These are phyloP conservation scores for Talaromyces amestolkiae DNA, from an alignment of 2,329 filamentous ascomycete genomes.

Conservation along the genomic window DNA sequence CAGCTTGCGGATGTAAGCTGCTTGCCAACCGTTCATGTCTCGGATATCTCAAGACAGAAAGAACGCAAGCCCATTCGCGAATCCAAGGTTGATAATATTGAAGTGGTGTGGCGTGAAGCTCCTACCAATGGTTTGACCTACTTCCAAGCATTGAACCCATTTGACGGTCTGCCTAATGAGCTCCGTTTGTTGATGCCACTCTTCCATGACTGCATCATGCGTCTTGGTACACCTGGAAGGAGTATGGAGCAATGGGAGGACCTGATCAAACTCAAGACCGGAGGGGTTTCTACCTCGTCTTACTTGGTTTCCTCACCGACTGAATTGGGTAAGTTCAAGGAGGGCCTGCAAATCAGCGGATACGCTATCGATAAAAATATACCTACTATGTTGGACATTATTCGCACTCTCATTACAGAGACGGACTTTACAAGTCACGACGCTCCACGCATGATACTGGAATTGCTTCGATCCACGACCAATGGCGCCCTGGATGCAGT, in stretches of 20 bases:
- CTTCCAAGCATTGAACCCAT: slow-evolving; percentile 80
- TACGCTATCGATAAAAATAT: slow-evolving; percentile 89
- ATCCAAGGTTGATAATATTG: slow-evolving; percentile 58
- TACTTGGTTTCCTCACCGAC: slow-evolving; percentile 76
- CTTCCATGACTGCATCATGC: slow-evolving; percentile 90
- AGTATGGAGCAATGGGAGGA: slow-evolving; percentile 95
- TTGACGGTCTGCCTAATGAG: slow-evolving; percentile 78
- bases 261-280: slow-evolving; percentile 92
- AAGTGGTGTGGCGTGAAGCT: slow-evolving; percentile 85
- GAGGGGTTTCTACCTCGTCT: slow-evolving; percentile 81
- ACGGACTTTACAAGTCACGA: slow-evolving; percentile 86
- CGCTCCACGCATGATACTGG: slow-evolving; percentile 76
- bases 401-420: slow-evolving; percentile 76
- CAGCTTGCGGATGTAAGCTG: slow-evolving; percentile 82
- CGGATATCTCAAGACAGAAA: slow-evolving; percentile 79
- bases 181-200: slow-evolving; percentile 80
- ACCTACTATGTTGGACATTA: slow-evolving; percentile 82
- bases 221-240: slow-evolving; percentile 81
- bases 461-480: slow-evolving; percentile 80
- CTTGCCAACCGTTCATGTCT: slow-evolving; percentile 81
- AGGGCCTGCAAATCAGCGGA: slow-evolving; percentile 80
- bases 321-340: slow-evolving; percentile 67
- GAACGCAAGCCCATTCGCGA: slow-evolving; percentile 68
- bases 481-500: slow-evolving; percentile 91
- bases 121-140: slow-evolving; percentile 96